Base-by-base conservation (phyloP, 441 rosid species). In the Gossypium laxum region DNA sequence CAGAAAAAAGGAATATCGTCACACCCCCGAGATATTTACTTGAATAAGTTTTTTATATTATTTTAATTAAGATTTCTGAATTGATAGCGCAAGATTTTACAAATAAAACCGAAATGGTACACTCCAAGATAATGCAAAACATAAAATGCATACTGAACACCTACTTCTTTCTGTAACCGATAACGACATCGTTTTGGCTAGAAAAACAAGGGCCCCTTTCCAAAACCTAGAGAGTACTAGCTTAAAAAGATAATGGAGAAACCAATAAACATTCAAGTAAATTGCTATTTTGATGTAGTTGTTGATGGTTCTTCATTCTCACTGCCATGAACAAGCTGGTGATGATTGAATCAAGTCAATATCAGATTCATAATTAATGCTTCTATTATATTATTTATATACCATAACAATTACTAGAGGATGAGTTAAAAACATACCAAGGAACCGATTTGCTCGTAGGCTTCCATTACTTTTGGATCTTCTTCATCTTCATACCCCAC, bases 401-500 rank as follows among this genome's bases (percentile, higher is more conserved):
- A 19, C 22, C 24, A 32, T 1, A 43, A 22, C 32, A 12, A 28
- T 19, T 38, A 12, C 22, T 2, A 32, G 41, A 30, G 3, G n/a
- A 21, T 55, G 59, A 21, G 4, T 19, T 30, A 45, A 2, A 52
- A 17, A 68, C 80, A 0, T 84, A 89, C 98, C 94, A 89, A 74
- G 55, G 97, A 85, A 75, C 97, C 96, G 30, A 85, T 87, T 83
- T 75, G 89, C 76, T 93, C 97, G 10, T 82, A 93, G 3, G 98
- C 97, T 85, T 88, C 91, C 91, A 93, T 89, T 60, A 86, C 98
- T 88, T 88, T 88, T 19, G 89, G 84, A 78, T 91, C 86, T 72
- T 85, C 87, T 79, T 93, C 98, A 17, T 89, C 91, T 81, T 86
- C 97, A 38, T 93, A 91, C 8, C 98, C 98, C 19, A 89, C 70